Evolutionary conservation across 805 yeast species (phyloP).

Genomic region (Yarrowia phangngaensis): DNA sequence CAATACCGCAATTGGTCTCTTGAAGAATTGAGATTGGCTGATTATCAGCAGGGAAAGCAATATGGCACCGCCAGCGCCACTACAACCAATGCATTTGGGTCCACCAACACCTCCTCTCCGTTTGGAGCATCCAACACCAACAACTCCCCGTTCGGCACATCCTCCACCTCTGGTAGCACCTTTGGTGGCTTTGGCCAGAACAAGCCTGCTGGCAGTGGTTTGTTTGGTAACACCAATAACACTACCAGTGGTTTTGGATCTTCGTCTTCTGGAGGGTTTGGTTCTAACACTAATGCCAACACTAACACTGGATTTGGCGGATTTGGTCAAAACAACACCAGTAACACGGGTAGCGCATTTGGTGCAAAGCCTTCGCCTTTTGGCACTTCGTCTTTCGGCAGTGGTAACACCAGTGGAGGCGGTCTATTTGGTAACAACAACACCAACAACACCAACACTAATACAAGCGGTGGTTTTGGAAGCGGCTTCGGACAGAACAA

Average conservation of each 20-base stretch:
- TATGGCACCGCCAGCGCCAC: conserved; percentile 45
- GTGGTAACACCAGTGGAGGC: conserved; percentile 33
- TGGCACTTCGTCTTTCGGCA: conserved; percentile 30
- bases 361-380: conserved; percentile 37
- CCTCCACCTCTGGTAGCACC: conserved; percentile 25
- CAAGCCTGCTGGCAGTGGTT: conserved; percentile 28
- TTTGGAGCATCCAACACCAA: conserved; percentile 32
- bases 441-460: conserved; percentile 27
- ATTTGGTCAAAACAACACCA: conserved; percentile 32
- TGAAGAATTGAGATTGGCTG: conserved; percentile 83
- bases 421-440: conserved; percentile 44
- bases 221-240: conserved; percentile 31
- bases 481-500: conserved; percentile 5
- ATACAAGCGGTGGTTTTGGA: conserved; percentile 13
- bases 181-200: conserved; percentile 31
- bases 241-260: conserved; percentile 17
- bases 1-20: conserved; percentile 76
- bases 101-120: conserved; percentile 28
- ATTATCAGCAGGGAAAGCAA: conserved; percentile 70
- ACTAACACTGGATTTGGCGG: conserved; percentile 24
- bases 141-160: conserved; percentile 29
- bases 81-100: conserved; percentile 31
- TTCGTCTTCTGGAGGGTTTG: conserved; percentile 19
- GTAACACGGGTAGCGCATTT: conserved; percentile 26
- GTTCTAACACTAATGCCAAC: conserved; percentile 29